These are phyloP conservation scores for Sporobolomyces roseus DNA, from an alignment of 768 basidiomycete genomes.

Conservation along the genomic window DNA sequence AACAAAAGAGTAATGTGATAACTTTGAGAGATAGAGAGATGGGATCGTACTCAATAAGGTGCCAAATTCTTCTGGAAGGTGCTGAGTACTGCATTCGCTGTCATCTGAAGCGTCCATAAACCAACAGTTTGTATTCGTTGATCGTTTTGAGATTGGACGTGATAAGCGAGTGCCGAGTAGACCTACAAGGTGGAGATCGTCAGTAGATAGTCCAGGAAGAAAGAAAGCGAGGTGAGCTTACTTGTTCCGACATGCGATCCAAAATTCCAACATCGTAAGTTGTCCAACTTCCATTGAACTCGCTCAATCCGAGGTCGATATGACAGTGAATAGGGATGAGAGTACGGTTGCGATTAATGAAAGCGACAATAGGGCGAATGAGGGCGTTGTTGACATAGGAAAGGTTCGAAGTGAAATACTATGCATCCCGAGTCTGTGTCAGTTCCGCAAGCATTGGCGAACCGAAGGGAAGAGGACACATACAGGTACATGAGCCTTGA, in stretches of 20 bases:
- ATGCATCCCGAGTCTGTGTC: neutral
- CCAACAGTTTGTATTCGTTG: conserved; percentile 84
- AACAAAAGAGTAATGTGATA: neutral
- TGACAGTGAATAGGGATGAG: conserved; percentile 89
- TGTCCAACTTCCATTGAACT: conserved; percentile 97
- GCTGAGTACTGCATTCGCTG: conserved; percentile 73
- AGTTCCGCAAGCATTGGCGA: neutral
- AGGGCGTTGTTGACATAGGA: conserved; percentile 89
- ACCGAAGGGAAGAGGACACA: neutral
- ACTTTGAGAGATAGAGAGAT: neutral
- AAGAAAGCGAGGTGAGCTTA: conserved; percentile 45
- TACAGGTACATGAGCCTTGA: conserved; percentile 86
- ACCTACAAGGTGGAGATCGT: conserved; percentile 52
- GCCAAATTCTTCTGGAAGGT: conserved; percentile 23
- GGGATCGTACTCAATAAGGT: conserved; percentile 2
- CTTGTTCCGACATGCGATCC: conserved; percentile 83
- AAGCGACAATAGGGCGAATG: conserved; percentile 91
- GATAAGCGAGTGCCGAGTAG: conserved; percentile 89
- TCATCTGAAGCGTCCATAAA: conserved; percentile 91
- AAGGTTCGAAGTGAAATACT: conserved; percentile 74
- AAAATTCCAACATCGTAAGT: conserved; percentile 77
- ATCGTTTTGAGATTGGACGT: conserved; percentile 77
- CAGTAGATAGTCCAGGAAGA: neutral
- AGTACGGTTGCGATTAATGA: conserved; percentile 83
- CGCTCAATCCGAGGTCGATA: conserved; percentile 72